These are phyloP conservation scores for Taiwanofungus camphoratus DNA, from an alignment of 1,284 basidiomycete species.

Conservation along the genomic window DNA sequence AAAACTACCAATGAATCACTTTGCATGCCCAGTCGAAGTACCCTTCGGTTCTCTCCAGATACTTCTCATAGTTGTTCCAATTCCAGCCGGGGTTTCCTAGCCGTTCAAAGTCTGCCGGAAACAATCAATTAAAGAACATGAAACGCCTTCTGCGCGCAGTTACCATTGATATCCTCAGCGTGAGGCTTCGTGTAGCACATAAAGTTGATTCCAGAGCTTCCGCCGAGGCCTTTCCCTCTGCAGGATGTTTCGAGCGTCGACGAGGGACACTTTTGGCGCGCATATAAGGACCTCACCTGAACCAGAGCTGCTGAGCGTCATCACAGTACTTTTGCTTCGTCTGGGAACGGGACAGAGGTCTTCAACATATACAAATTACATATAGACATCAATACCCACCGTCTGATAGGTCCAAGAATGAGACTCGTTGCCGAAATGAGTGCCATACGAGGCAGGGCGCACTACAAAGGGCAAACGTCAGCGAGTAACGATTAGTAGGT, in stretches of 20 bases:
- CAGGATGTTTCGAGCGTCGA: neutral
- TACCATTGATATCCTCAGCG: slow-evolving; percentile 18
- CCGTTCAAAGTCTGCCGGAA: slow-evolving; percentile 16
- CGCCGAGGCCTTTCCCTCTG: slow-evolving; percentile 22
- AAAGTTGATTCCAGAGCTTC: slow-evolving; percentile 22
- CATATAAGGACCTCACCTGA: slow-evolving; percentile 10
- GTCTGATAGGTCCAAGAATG: slow-evolving; percentile 27
- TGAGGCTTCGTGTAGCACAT: slow-evolving; percentile 19
- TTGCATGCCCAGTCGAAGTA: slow-evolving; percentile 1
- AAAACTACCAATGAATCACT: neutral
- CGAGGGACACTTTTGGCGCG: neutral
- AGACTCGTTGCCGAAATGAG: slow-evolving; percentile 22
- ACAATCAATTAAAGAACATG: neutral
- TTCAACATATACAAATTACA: neutral
- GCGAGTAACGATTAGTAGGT: neutral
- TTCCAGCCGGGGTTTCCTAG: slow-evolving; percentile 24
- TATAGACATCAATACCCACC: slow-evolving; percentile 11
- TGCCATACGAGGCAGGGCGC: slow-evolving; percentile 23
- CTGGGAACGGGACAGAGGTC: slow-evolving; percentile 3
- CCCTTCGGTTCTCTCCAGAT: slow-evolving; percentile 14
- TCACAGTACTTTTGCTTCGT: slow-evolving; percentile 15
- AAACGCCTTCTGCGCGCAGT: too few species aligned
- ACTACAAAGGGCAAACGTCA: slow-evolving; percentile 13
- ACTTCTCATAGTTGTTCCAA: slow-evolving; percentile 21
- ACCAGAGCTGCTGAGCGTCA: slow-evolving; percentile 14